Conservation (phyloP, 129 eudicot genomes). For the Centaurea solstitialis region DNA sequence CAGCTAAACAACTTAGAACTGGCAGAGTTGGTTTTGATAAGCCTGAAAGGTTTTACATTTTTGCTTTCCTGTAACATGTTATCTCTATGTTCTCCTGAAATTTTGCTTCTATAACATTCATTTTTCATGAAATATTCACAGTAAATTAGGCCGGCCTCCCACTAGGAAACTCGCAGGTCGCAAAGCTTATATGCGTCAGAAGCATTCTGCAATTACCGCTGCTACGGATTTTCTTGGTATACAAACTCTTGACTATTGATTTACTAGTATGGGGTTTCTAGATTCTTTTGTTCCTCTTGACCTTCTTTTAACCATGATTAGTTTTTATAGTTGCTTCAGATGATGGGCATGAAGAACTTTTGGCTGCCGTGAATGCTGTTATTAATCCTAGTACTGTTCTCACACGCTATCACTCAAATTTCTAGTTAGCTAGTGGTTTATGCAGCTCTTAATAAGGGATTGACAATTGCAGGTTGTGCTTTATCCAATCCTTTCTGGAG, state of each 20-base stretch:
- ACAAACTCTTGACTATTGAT: neutral
- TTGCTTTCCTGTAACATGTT: neutral
- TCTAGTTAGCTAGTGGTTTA: neutral
- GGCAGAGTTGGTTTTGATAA: conserved; percentile 60
- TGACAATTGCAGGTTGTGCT: conserved; percentile 49
- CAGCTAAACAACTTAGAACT: conserved; percentile 75
- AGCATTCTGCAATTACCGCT: conserved; percentile 48
- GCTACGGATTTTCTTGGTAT: conserved; percentile 78
- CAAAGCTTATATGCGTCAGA: conserved; percentile 71
- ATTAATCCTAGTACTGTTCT: conserved; percentile 53
- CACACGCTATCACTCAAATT: neutral
- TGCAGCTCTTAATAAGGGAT: neutral
- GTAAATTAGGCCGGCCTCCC: conserved; percentile 72
- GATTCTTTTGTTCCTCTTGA: neutral
- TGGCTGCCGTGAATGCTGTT: conserved; percentile 77
- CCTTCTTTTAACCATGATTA: conserved; percentile 1
- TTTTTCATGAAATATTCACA: conserved; percentile 28
- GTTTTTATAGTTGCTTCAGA: conserved; percentile 53
- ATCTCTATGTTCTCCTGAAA: neutral
- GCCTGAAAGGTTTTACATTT: conserved; percentile 56
- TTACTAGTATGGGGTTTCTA: conserved; percentile 1
- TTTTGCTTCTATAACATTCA: neutral
- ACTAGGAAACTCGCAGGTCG: conserved; percentile 82
- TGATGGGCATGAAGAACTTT: conserved; percentile 73
- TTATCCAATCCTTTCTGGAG: conserved; percentile 66